These are phyloP conservation scores for Phytophthora podocarpi DNA, from an alignment of 352 stramenopile genomes.

Conservation along the genomic window DNA sequence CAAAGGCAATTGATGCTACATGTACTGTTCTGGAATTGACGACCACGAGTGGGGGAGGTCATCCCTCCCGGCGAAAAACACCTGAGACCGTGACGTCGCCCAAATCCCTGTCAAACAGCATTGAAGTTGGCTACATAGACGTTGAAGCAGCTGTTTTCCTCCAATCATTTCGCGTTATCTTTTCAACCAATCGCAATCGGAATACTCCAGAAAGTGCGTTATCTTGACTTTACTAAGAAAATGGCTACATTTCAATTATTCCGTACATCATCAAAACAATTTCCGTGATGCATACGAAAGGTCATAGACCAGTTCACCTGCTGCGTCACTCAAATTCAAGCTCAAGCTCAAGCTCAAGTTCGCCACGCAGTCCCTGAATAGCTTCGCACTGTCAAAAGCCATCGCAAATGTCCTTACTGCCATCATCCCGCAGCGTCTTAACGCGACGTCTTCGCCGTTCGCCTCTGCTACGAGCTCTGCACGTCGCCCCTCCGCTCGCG, in stretches of 20 bases:
- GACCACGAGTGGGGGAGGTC: constrained; percentile 6
- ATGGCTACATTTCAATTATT: neutral
- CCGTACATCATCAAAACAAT: constrained; percentile 30
- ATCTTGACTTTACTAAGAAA: neutral
- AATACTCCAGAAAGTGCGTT: neutral
- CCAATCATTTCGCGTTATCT: neutral
- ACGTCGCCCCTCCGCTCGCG: constrained; percentile 5
- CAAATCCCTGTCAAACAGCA: neutral
- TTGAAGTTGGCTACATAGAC: constrained; percentile 17
- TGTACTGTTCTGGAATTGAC: constrained; percentile 14
- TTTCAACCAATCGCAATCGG: neutral
- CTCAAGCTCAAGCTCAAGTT: constrained; percentile 18
- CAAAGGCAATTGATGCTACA: too few species aligned
- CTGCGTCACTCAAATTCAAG: neutral
- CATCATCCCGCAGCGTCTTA: neutral
- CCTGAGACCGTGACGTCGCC: constrained; percentile 22
- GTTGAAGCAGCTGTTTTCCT: neutral
- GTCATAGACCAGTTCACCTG: constrained; percentile 1
- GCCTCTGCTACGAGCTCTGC: constrained; percentile 4
- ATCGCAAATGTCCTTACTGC: constrained; percentile 24
- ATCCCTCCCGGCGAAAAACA: constrained; percentile 11
- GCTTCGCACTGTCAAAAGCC: neutral
- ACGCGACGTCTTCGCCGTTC: constrained; percentile 1
- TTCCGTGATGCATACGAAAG: constrained; percentile 34
- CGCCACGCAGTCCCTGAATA: constrained; percentile 22